These are phyloP conservation scores for Dimocarpus longan DNA, from an alignment of 345 rosid genomes.

Conservation along the genomic window DNA sequence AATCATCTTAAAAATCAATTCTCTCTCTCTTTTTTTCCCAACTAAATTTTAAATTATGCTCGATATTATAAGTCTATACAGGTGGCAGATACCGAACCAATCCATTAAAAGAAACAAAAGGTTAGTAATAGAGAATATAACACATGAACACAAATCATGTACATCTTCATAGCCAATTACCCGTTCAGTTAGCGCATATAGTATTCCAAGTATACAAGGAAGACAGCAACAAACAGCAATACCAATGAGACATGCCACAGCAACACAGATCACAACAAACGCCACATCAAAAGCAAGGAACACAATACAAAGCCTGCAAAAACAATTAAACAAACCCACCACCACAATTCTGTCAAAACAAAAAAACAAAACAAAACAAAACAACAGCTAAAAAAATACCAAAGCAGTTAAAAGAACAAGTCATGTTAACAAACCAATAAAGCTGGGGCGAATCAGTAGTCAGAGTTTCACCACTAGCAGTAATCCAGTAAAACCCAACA, in stretches of 20 bases:
- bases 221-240: slow-evolving; percentile 94
- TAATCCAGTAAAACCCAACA: slow-evolving; percentile 84
- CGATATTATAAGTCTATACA: background rate
- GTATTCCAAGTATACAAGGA: slow-evolving; percentile 89
- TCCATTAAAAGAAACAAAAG: slow-evolving; percentile 4
- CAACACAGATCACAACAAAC: slow-evolving; percentile 74
- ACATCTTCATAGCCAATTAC: slow-evolving; percentile 37
- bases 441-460: slow-evolving; percentile 62
- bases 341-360: slow-evolving; percentile 7
- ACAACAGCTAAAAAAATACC: background rate
- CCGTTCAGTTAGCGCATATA: slow-evolving; percentile 79
- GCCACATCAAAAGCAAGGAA: slow-evolving; percentile 86
- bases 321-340: slow-evolving; percentile 1
- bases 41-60: background rate
- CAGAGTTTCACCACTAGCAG: slow-evolving; percentile 50
- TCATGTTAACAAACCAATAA: slow-evolving; percentile 57
- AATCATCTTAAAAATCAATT: background rate
- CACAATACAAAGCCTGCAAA: slow-evolving; percentile 78
- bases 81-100: background rate
- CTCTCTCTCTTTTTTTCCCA: background rate
- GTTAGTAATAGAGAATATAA: background rate
- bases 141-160: background rate
- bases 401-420: background rate
- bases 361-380: too few relatives aligned
- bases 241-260: slow-evolving; percentile 73